Evolutionary conservation across 1,284 basidiomycete genomes (phyloP), one percentile per base, ranked within the genome.

Genomic region (Athelia psychrophila): DNA sequence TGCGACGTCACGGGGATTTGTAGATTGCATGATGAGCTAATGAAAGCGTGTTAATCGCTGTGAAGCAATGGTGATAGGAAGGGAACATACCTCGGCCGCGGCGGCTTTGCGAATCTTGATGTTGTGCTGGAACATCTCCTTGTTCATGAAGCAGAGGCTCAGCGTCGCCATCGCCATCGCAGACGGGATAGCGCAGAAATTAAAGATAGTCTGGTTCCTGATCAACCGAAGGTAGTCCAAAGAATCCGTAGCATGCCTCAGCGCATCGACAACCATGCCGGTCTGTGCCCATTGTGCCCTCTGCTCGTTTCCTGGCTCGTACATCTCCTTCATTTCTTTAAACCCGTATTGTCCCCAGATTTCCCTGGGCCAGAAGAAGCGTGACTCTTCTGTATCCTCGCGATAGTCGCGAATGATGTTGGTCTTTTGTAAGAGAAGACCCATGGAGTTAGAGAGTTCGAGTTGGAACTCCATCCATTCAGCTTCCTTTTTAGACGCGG

Each of bases 131-230:
- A 98, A 86, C 75, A 99, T 91, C n/a, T 79, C 75, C 2, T 84
- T 82, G 72, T 99, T 99, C 90, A 92, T 93, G 73, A 95, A 97
- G 71, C 95, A 96, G 50, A 90, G 69, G 47, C 91, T 83, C 23
- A 99, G 77, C 6, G 95, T 99, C 5, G 97, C 95, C 60, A 99
- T 91, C 1, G 96, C 95, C 96, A 99, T 98, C 20, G 88, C 84
- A 30, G 91, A 93, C 10, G 96, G 96, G 54, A 98, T 93, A 2
- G 96, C 94, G 61, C 93, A 95, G 72, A 99, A 99, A 71, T 93
- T 93, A 79, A 99, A 99, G 24, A 98, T 84, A 54, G 80, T 89
- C 73, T 98, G 96, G 70, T 92, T 95, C 69, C 84, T 88, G 60
- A 99, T 75, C 47, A 98, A 69, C 23, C 84, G 79, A 58, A 99